Evolutionary conservation across 768 basidiomycete species (phyloP).

Genomic region (Phylloporus sp.): DNA sequence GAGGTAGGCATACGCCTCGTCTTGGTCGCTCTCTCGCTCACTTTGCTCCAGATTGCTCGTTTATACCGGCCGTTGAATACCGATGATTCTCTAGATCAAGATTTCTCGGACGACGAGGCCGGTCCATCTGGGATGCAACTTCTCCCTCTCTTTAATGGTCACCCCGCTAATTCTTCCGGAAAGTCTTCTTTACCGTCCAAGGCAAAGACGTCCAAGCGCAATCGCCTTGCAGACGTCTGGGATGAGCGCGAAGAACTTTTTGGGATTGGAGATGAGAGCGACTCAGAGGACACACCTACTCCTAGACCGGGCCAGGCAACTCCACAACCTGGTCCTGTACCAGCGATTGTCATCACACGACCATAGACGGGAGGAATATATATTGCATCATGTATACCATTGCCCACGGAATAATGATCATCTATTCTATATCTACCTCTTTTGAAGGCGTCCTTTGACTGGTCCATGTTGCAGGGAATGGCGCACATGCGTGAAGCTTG

Average conservation of each 20-base stretch:
- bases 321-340: slow-evolving; percentile 15
- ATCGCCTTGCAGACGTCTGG: slow-evolving; percentile 63
- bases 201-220: slow-evolving; percentile 28
- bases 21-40: background rate
- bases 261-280: slow-evolving; percentile 61
- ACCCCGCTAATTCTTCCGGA: slow-evolving; percentile 7
- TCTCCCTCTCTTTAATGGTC: slow-evolving; percentile 46
- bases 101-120: slow-evolving; percentile 42
- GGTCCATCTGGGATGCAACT: slow-evolving; percentile 47
- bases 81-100: slow-evolving; percentile 49
- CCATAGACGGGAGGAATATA: slow-evolving; percentile 19
- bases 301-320: slow-evolving; percentile 2
- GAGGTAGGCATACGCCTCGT: slow-evolving; percentile 46
- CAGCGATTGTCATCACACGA: slow-evolving; percentile 27
- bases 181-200: slow-evolving; percentile 24
- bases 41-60: slow-evolving; percentile 56
- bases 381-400: slow-evolving; percentile 29
- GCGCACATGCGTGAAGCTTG: slow-evolving; percentile 24
- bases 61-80: slow-evolving; percentile 70
- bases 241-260: slow-evolving; percentile 77
- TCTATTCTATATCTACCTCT: slow-evolving; percentile 11
- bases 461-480: slow-evolving; percentile 8
- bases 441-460: background rate
- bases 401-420: slow-evolving; percentile 2
- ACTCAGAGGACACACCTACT: slow-evolving; percentile 41